Conservation (phyloP, 257 asterid species). For the Lycium ferocissimum region DNA sequence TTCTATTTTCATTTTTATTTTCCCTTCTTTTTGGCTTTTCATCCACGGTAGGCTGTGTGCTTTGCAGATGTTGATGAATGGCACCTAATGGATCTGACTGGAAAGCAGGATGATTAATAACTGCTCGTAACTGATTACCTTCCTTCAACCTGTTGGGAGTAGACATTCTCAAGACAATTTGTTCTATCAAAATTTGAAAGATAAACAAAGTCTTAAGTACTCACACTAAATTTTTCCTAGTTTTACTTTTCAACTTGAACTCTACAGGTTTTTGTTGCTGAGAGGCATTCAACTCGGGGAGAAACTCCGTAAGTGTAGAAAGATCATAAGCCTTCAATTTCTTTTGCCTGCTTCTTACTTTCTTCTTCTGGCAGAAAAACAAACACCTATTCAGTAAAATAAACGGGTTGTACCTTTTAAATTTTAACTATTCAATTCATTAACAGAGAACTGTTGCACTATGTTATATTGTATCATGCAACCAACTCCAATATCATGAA, state of each 20-base stretch:
- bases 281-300: conserved; percentile 63
- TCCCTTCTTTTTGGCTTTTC: conserved; percentile 60
- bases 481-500: neutral
- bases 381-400: conserved; percentile 22
- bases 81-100: conserved; percentile 75
- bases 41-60: conserved; percentile 64
- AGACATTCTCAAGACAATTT: conserved; percentile 22
- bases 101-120: conserved; percentile 62
- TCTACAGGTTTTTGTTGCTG: conserved; percentile 46
- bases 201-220: conserved; percentile 38
- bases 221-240: conserved; percentile 66
- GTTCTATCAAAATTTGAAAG: conserved; percentile 16
- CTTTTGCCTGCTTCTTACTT: conserved; percentile 56
- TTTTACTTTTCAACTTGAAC: conserved; percentile 69
- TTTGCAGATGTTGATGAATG: conserved; percentile 71
- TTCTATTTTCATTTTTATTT: conserved; percentile 47
- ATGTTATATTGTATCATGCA: conserved; percentile 5
- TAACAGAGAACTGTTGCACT: neutral
- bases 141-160: conserved; percentile 68
- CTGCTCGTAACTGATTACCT: conserved; percentile 60
- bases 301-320: conserved; percentile 68
- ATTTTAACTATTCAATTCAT: neutral
- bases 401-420: neutral
- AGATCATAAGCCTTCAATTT: conserved; percentile 76
- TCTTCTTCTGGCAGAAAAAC: conserved; percentile 54